phyloP scores from a whole-genome alignment of 116 monocot genomes.

The Posidonia oceanica region DNA sequence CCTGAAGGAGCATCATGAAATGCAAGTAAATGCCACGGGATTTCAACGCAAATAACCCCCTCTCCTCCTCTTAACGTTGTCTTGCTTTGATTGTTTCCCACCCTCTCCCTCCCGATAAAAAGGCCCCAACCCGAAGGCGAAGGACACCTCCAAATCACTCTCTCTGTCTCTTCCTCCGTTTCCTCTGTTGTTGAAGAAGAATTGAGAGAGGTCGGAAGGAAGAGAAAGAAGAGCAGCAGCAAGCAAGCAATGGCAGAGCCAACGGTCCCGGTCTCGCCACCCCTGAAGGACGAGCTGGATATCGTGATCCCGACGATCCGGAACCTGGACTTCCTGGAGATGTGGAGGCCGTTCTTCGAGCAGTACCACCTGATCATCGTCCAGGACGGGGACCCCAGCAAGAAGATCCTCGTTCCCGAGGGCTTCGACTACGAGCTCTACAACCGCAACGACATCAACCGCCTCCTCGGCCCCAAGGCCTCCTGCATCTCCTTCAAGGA shows the following conservation, averaged over 20 bases:
- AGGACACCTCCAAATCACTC: background rate
- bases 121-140: no score
- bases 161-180: background rate
- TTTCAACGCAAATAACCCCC: no score
- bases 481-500: constrained; percentile 97
- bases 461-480: constrained; percentile 75
- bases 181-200: background rate
- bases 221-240: background rate
- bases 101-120: no score
- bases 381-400: constrained; percentile 82
- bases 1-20: no score
- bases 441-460: constrained; percentile 84
- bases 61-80: no score
- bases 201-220: background rate
- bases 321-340: constrained; percentile 71
- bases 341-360: constrained; percentile 75
- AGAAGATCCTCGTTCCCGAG: constrained; percentile 69
- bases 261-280: constrained; percentile 19
- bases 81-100: no score
- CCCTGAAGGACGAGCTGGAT: constrained; percentile 55
- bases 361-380: constrained; percentile 82
- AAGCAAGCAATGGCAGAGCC: constrained; percentile 11
- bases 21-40: no score
- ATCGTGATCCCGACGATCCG: constrained; percentile 75
- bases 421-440: constrained; percentile 93